phyloP scores from a whole-genome alignment of 1,284 basidiomycete genomes.

The Takashimella koratensis region DNA sequence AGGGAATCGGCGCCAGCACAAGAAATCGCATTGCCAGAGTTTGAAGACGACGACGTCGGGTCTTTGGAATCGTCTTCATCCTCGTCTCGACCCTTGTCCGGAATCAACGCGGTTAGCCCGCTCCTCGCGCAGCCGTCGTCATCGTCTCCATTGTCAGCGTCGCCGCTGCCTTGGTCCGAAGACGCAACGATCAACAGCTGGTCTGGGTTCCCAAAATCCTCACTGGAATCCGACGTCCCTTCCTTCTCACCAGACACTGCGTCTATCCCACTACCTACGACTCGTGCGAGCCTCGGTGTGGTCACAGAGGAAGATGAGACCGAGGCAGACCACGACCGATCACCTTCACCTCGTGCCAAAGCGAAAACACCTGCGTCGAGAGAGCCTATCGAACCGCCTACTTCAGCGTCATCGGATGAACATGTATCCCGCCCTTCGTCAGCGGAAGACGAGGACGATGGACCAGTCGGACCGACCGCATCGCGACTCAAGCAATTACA shows the following conservation, averaged over 20 bases:
- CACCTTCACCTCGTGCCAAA: neutral
- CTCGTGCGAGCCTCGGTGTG: slow-evolving; percentile 17
- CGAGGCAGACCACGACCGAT: slow-evolving; percentile 40
- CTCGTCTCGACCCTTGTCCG: slow-evolving; percentile 33
- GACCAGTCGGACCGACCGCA: slow-evolving; percentile 23
- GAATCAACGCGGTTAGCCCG: slow-evolving; percentile 21
- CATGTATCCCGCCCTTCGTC: neutral
- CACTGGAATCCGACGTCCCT: neutral
- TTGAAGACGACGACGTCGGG: slow-evolving; percentile 41
- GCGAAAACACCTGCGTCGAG: neutral
- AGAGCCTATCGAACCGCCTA: neutral
- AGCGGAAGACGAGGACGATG: neutral
- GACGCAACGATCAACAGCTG: slow-evolving; percentile 23
- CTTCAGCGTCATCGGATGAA: neutral
- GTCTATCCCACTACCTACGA: neutral
- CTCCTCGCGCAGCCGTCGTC: slow-evolving; percentile 33
- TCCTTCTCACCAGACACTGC: neutral
- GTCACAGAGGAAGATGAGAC: slow-evolving; percentile 42
- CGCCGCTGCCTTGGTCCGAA: slow-evolving; percentile 24
- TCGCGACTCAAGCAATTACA: slow-evolving; percentile 36
- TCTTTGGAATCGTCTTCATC: slow-evolving; percentile 25
- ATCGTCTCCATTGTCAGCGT: slow-evolving; percentile 12
- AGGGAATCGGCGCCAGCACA: slow-evolving; percentile 6
- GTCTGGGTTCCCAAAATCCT: slow-evolving; percentile 17
- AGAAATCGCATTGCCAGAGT: slow-evolving; percentile 38